Conservation (phyloP, 768 basidiomycete genomes). For the Naematelia encephala region DNA sequence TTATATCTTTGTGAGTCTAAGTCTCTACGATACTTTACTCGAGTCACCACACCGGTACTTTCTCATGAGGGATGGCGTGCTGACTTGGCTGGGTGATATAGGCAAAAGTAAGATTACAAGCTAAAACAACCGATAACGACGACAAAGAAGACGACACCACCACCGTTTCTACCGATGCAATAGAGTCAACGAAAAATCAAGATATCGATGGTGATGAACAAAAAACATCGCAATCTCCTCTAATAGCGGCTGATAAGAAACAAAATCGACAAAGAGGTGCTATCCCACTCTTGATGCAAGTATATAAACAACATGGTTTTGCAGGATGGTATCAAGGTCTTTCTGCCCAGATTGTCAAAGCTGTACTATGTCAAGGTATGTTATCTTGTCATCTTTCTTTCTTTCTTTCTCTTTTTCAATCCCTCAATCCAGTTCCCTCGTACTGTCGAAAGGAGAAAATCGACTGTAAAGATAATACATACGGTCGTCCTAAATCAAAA, state of each 20-base stretch:
- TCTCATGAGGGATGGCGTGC: too few species aligned
- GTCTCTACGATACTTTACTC: background rate
- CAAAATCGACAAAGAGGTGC: constrained; percentile 58
- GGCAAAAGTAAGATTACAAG: constrained; percentile 87
- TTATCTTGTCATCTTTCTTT: constrained; percentile 1
- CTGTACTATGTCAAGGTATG: constrained; percentile 83
- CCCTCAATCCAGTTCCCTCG: too few species aligned
- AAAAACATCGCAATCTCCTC: too few species aligned
- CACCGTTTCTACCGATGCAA: background rate
- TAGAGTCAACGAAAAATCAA: too few species aligned
- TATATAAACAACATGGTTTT: constrained; percentile 73
- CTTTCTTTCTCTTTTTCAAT: background rate
- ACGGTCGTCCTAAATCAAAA: background rate
- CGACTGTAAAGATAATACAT: too few species aligned
- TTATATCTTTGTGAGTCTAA: constrained; percentile 50
- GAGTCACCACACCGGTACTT: background rate
- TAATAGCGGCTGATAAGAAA: background rate
- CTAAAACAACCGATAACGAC: constrained; percentile 60
- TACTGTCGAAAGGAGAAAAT: too few species aligned
- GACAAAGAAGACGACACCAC: background rate
- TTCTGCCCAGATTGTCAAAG: constrained; percentile 93
- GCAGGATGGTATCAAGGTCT: constrained; percentile 98
- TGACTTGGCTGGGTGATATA: too few species aligned
- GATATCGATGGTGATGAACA: too few species aligned
- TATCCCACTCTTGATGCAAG: constrained; percentile 66